These are phyloP conservation scores for Ziziphus jujuba DNA, from an alignment of 306 rosid species.

Conservation along the genomic window DNA sequence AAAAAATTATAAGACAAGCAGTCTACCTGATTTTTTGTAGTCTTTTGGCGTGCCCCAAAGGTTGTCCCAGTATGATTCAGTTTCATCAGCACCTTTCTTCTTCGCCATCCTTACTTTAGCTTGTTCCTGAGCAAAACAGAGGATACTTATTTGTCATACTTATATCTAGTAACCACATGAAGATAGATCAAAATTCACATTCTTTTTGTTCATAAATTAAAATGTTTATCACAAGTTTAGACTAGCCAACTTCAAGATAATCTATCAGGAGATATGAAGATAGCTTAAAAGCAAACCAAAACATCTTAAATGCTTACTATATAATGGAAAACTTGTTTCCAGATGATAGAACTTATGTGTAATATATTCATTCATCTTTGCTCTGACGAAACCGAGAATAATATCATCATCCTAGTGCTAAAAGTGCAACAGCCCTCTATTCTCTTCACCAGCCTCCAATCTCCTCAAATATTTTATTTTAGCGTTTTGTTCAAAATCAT, in stretches of 20 bases:
- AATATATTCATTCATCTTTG: too few species aligned
- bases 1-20: not conserved
- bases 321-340: not conserved
- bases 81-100: slow-evolving; percentile 50
- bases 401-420: too few species aligned
- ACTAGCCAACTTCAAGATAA: not conserved
- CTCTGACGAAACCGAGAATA: too few species aligned
- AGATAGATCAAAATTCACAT: not conserved
- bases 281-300: not conserved
- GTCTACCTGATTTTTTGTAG: slow-evolving; percentile 60
- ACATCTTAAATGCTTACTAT: not conserved
- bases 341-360: not conserved
- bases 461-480: too few species aligned
- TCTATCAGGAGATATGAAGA: not conserved
- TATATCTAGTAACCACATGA: not conserved
- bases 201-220: not conserved
- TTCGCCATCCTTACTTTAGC: slow-evolving; percentile 78
- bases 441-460: too few species aligned
- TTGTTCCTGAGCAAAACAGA: slow-evolving; percentile 50
- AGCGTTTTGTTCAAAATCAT: too few species aligned
- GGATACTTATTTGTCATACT: slow-evolving; percentile 9
- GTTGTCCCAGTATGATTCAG: slow-evolving; percentile 71
- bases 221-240: not conserved
- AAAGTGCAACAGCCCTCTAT: too few species aligned
- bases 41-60: slow-evolving; percentile 69